Evolutionary conservation across 208 protist genomes (phyloP).

Genomic region (Novymonas esmeraldas): DNA sequence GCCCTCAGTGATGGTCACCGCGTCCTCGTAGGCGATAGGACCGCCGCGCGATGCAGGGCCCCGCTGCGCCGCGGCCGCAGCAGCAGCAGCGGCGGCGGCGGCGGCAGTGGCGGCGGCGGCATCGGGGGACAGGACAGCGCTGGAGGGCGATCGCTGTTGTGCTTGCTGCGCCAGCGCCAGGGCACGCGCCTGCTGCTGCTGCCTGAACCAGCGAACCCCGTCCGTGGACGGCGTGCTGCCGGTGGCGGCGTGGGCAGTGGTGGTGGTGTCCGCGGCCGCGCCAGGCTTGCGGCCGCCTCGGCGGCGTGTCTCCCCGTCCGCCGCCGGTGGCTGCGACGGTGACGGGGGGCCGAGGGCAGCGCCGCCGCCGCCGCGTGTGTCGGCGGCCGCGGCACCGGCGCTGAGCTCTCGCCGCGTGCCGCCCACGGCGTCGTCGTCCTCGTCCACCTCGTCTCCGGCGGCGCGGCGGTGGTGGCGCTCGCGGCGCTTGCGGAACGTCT

Average conservation of each 20-base stretch:
- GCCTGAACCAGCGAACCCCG: conserved; percentile 24
- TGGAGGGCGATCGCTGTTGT: not conserved
- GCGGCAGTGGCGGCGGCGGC: not conserved
- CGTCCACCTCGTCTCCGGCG: conserved; percentile 1
- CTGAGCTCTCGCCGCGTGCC: not conserved
- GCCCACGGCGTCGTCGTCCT: not conserved
- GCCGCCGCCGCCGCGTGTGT: not conserved
- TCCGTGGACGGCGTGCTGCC: no score
- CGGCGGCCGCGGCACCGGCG: not conserved
- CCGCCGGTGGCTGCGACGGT: not conserved
- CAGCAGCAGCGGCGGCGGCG: not conserved
- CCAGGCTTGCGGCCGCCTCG: not conserved
- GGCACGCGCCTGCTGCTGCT: conserved; percentile 19
- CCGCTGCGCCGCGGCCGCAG: not conserved
- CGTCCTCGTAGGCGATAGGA: conserved; percentile 40
- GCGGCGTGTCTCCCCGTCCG: not conserved
- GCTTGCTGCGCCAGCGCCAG: conserved; percentile 3
- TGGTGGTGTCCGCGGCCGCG: not conserved
- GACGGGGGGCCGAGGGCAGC: not conserved
- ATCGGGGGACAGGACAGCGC: not conserved
- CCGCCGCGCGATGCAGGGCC: not conserved
- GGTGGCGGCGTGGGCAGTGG: not conserved
- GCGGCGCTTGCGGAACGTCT: conserved; percentile 27
- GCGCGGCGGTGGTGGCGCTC: conserved; percentile 21
- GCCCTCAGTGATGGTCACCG: conserved; percentile 63